Percentiles rank a stretch among this genome's conserved stretches.
phyloP scores from a whole-genome alignment of 352 stramenopile genomes.

The Proteromonas lacertae region DNA sequence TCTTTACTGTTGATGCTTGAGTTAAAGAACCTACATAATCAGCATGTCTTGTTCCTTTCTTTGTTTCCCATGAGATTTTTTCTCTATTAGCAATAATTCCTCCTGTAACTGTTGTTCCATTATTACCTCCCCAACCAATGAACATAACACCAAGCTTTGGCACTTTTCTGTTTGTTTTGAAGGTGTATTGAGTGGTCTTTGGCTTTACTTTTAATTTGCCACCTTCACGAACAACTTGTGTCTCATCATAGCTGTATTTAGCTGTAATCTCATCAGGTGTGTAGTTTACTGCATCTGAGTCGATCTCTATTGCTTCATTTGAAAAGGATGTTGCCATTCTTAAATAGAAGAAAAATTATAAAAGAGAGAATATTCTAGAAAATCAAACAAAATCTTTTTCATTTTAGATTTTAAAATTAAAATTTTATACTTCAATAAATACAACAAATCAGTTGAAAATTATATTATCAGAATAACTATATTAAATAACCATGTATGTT shows the following conservation, averaged over 20 bases:
- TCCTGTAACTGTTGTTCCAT: slow-evolving; percentile 61
- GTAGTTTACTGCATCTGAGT: slow-evolving; percentile 76
- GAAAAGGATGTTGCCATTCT: too few species aligned
- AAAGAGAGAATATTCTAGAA: too few species aligned
- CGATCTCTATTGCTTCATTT: too few species aligned
- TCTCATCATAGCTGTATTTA: slow-evolving; percentile 70
- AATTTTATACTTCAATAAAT: too few species aligned
- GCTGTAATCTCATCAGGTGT: slow-evolving; percentile 71
- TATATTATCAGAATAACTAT: too few species aligned
- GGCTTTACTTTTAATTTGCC: slow-evolving; percentile 57
- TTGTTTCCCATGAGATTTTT: slow-evolving; percentile 73
- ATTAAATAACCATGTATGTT: too few species aligned
- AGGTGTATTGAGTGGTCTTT: slow-evolving; percentile 55
- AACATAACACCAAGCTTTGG: slow-evolving; percentile 77
- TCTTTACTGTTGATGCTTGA: slow-evolving; percentile 71
- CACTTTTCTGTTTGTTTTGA: slow-evolving; percentile 78
- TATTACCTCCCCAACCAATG: slow-evolving; percentile 90
- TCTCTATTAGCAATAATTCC: slow-evolving; percentile 88
- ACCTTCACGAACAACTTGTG: slow-evolving; percentile 45
- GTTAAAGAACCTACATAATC: slow-evolving; percentile 94
- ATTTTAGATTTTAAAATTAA: too few species aligned
- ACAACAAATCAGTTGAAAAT: too few species aligned
- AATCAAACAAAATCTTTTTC: too few species aligned
- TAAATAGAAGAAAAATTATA: too few species aligned
- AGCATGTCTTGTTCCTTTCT: slow-evolving; percentile 56